phyloP scores from a whole-genome alignment of 345 rosid genomes.

The Laguncularia racemosa region DNA sequence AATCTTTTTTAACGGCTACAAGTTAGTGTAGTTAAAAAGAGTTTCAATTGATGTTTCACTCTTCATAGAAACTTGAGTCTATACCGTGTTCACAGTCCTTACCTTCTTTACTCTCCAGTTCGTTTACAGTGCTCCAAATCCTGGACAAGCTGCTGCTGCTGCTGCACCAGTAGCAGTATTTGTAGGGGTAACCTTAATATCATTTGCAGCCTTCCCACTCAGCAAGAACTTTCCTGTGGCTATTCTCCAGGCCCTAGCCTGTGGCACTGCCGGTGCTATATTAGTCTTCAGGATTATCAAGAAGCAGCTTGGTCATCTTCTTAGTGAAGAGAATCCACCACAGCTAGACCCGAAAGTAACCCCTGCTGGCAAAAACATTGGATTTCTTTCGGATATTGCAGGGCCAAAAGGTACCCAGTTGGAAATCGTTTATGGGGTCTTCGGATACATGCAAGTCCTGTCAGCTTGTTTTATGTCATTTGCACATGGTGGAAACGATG shows the following conservation, averaged over 20 bases:
- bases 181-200: constrained; percentile 70
- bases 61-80: no score
- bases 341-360: constrained; percentile 23
- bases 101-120: constrained; percentile 38
- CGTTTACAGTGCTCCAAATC: constrained; percentile 95
- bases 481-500: constrained; percentile 94
- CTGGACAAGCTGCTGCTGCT: constrained; percentile 85
- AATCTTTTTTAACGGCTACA: no score
- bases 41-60: no score
- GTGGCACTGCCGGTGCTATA: constrained; percentile 80
- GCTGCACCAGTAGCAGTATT: constrained; percentile 84
- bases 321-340: constrained; percentile 34
- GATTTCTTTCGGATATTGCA: constrained; percentile 81
- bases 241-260: constrained; percentile 61
- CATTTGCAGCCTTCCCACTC: constrained; percentile 83
- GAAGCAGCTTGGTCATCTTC: constrained; percentile 86
- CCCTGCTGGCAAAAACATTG: constrained; percentile 35
- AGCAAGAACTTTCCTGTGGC: constrained; percentile 57
- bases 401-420: constrained; percentile 91
- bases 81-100: background rate
- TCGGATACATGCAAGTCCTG: constrained; percentile 90
- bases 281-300: constrained; percentile 53
- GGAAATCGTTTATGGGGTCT: constrained; percentile 82
- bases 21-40: no score
- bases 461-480: constrained; percentile 99